These are phyloP conservation scores for Microdochium nivale DNA, from an alignment of 2,329 filamentous ascomycete genomes.

Conservation along the genomic window DNA sequence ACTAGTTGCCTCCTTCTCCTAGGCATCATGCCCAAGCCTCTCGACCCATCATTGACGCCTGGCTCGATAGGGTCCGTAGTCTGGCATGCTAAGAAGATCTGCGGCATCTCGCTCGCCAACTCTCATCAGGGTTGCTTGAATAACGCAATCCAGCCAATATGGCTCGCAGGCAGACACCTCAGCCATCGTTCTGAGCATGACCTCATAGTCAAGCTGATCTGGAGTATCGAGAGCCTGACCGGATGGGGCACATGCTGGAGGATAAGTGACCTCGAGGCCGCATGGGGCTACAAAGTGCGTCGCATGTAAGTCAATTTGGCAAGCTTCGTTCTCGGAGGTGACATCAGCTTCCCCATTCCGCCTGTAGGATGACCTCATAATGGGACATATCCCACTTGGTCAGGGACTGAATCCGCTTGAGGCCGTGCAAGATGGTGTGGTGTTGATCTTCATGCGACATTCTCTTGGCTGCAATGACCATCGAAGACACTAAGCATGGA, in stretches of 20 bases:
- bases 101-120: constrained; percentile 47
- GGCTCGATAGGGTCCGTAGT: constrained; percentile 28
- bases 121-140: constrained; percentile 46
- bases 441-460: constrained; percentile 42
- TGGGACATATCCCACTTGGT: constrained; percentile 30
- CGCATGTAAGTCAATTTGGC: background rate
- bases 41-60: constrained; percentile 3
- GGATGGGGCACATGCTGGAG: constrained; percentile 46
- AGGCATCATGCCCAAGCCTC: constrained; percentile 26
- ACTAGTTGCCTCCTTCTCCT: constrained; percentile 45
- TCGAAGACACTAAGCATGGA: constrained; percentile 33
- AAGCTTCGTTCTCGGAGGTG: background rate
- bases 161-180: constrained; percentile 44
- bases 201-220: constrained; percentile 32
- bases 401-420: constrained; percentile 25
- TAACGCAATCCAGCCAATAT: constrained; percentile 49
- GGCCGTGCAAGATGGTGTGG: constrained; percentile 26
- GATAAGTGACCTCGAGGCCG: constrained; percentile 38
- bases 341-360: constrained; percentile 13
- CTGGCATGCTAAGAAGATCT: constrained; percentile 48
- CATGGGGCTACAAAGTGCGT: constrained; percentile 27
- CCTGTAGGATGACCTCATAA: constrained; percentile 14
- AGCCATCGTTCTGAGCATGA: constrained; percentile 38
- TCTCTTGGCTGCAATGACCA: constrained; percentile 32
- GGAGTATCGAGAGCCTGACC: constrained; percentile 39